Evolutionary conservation across 2,329 filamentous ascomycete species (phyloP).

Genomic region (Ophiocordyceps camponoti-leonardi): DNA sequence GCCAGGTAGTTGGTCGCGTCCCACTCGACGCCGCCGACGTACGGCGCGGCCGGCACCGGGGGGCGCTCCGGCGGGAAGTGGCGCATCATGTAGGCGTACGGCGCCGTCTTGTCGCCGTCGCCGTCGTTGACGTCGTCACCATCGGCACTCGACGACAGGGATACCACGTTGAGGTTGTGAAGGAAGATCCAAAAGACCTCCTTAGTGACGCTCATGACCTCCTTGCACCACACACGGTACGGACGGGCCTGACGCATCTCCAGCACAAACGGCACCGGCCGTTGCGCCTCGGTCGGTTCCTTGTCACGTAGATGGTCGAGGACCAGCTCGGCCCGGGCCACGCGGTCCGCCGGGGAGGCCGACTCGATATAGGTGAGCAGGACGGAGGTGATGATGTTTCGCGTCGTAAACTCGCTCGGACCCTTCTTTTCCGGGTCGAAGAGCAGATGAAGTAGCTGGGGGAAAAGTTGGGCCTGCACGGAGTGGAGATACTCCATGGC

Average conservation of each 20-base stretch:
- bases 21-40: conserved; percentile 96
- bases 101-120: conserved; percentile 9
- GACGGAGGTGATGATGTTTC: conserved; percentile 75
- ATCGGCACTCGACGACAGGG: conserved; percentile 30
- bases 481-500: conserved; percentile 67
- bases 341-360: conserved; percentile 41
- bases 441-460: conserved; percentile 70
- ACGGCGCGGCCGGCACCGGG: conserved; percentile 84
- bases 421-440: conserved; percentile 98
- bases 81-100: conserved; percentile 43
- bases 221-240: conserved; percentile 88
- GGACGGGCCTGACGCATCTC: conserved; percentile 78
- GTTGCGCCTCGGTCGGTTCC: conserved; percentile 53
- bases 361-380: conserved; percentile 76
- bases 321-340: conserved; percentile 53
- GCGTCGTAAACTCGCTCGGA: conserved; percentile 88
- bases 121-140: too few species aligned
- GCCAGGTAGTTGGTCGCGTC: conserved; percentile 95
- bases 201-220: conserved; percentile 82
- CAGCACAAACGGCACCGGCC: conserved; percentile 70
- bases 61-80: conserved; percentile 77
- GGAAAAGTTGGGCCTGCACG: conserved; percentile 69
- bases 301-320: conserved; percentile 69
- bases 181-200: conserved; percentile 99
- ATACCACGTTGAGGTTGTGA: conserved; percentile 78